These are phyloP conservation scores for Microcyclosporella mali DNA, from an alignment of 2,329 filamentous ascomycete genomes.

Conservation along the genomic window DNA sequence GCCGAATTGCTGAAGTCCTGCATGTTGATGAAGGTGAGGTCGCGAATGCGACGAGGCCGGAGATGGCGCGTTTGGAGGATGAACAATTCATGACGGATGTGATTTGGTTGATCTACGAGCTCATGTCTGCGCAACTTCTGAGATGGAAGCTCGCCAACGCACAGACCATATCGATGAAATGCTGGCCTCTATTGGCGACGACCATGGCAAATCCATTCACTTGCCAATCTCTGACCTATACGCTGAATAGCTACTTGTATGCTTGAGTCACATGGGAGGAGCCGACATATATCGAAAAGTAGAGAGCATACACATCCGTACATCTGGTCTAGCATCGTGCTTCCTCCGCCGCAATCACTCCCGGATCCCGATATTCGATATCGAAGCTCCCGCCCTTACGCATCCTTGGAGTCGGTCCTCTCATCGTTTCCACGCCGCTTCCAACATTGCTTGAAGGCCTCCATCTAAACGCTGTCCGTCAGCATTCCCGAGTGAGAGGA, in stretches of 20 bases:
- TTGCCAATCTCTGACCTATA: neutral
- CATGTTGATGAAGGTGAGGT: conserved; percentile 12
- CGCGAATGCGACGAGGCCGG: conserved; percentile 20
- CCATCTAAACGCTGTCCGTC: conserved; percentile 58
- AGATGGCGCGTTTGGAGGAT: conserved; percentile 17
- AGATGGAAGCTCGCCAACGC: too few species aligned
- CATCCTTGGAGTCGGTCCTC: conserved; percentile 71
- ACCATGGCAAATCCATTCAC: neutral
- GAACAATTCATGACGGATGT: conserved; percentile 15
- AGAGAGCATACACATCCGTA: too few species aligned
- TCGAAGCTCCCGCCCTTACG: conserved; percentile 32
- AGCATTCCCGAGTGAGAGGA: conserved; percentile 4
- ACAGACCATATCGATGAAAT: too few species aligned
- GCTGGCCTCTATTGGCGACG: too few species aligned
- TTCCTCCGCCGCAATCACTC: neutral
- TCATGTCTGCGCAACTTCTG: too few species aligned
- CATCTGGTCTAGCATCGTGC: too few species aligned
- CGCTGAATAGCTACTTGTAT: too few species aligned
- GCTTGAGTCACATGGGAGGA: too few species aligned
- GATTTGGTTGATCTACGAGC: conserved; percentile 1
- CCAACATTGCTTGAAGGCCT: conserved; percentile 84
- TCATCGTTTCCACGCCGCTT: conserved; percentile 80
- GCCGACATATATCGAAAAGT: too few species aligned
- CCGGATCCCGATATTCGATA: neutral
- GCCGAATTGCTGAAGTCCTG: conserved; percentile 3